These are phyloP conservation scores for Pseudogymnoascus sp. DNA, from an alignment of 2,329 filamentous ascomycete genomes.

Conservation along the genomic window DNA sequence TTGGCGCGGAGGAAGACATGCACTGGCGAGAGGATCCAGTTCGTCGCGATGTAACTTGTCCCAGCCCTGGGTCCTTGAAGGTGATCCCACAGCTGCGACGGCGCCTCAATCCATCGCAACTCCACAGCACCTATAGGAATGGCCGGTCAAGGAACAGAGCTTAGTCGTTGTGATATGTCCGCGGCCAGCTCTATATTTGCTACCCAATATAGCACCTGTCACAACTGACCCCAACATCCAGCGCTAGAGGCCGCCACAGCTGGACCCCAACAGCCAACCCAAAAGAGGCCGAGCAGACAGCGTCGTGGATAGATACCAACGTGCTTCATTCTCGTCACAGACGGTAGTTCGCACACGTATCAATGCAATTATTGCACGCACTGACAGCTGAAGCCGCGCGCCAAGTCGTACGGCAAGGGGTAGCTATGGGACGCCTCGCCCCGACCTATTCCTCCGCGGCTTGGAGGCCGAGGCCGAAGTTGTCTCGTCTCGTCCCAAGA, in stretches of 20 bases:
- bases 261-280: neutral
- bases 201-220: neutral
- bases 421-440: neutral
- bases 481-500: constrained; percentile 2
- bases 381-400: constrained; percentile 3
- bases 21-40: neutral
- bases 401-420: neutral
- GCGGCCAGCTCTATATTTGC: neutral
- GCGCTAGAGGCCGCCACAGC: neutral
- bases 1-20: neutral
- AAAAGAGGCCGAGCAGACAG: neutral
- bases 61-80: neutral
- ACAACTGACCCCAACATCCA: neutral
- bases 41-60: neutral
- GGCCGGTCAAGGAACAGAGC: neutral
- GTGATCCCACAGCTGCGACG: constrained; percentile 1
- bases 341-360: neutral
- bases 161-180: neutral
- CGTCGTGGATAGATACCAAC: constrained; percentile 8
- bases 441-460: neutral
- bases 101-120: constrained; percentile 1
- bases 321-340: constrained; percentile 6
- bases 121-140: neutral
- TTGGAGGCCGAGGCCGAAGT: neutral
- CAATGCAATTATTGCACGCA: neutral